phyloP scores from a whole-genome alignment of 1,284 basidiomycete species.

The Xanthoconium separans region DNA sequence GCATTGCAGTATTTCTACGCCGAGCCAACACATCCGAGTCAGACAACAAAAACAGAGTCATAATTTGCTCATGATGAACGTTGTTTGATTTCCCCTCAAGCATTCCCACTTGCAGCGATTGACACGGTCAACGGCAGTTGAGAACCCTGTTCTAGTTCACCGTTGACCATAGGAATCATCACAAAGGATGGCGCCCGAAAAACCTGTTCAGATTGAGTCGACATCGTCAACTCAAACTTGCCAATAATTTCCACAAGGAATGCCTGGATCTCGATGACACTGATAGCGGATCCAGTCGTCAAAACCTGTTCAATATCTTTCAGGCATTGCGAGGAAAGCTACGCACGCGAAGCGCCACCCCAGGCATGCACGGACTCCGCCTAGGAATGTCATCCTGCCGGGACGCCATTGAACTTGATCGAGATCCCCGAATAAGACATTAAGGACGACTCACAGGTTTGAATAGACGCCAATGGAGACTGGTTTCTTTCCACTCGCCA shows the following conservation, averaged over 20 bases:
- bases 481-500: conserved; percentile 33
- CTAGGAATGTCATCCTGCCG: conserved; percentile 44
- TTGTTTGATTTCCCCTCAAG: neutral
- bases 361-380: conserved; percentile 43
- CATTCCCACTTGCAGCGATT: conserved; percentile 32
- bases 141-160: conserved; percentile 42
- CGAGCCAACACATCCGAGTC: neutral
- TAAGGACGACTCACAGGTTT: conserved; percentile 43
- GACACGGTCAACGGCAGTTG: conserved; percentile 52
- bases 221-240: conserved; percentile 48
- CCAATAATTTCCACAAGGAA: conserved; percentile 49
- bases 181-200: conserved; percentile 43
- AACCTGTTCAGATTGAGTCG: conserved; percentile 38
- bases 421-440: neutral
- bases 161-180: conserved; percentile 48
- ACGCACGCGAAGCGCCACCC: conserved; percentile 50
- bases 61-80: neutral
- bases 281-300: conserved; percentile 11
- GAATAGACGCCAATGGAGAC: conserved; percentile 48
- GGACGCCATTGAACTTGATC: too few species aligned
- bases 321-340: neutral
- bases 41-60: neutral
- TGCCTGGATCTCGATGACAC: conserved; percentile 49
- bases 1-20: neutral
- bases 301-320: neutral